Base-by-base conservation (phyloP, 2,329 filamentous ascomycete genomes). In the Ophiostoma angusticollis region DNA sequence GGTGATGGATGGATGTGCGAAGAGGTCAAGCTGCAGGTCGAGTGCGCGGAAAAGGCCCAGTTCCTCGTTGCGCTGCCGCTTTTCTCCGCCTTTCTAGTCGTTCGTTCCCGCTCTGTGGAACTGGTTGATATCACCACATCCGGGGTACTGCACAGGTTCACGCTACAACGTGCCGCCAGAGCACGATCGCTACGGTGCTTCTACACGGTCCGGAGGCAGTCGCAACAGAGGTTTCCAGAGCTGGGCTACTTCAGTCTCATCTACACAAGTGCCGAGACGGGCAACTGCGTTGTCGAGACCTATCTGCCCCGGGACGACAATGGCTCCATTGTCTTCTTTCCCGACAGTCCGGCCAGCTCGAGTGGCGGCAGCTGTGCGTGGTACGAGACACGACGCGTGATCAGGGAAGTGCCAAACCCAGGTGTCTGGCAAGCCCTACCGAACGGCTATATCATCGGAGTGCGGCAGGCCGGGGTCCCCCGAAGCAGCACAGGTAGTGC, bases 371-470 rank as follows among this genome's bases (percentile, higher is more conserved):
- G 64, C 44, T 72, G 65, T 45, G 53, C 61, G 1, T 76, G 70
- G 71, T 52, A 56, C 6, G 63, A 67, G 17, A 67, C 70, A 2
- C 65, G 60, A 13, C 67, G 74, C 47, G 56, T 63, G 3, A 66
- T 60, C 28, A 67, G 70, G 33, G 64, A 61, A 8, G 63, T 84
- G 7, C 56, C 64, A n/a, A 69, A 78, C 27, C 77, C 78, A 0
- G 80, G 80, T 0, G 54, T 60, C 0, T 85, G 80, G 80, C 72
- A 78, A 44, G 61, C 72, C 1, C 61, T 82, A 6, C 63, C 67
- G 0, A 68, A 68, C 23, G 73, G 76, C 0, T 72, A 70, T 39
- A 61, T 83, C 9, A 61, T 83, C 1, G 80, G 81, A 0, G 62
- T 84, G 11, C 65, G 79, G 22, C 70, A 39, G 28, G 32, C 43